Base-by-base conservation (phyloP, 2,329 filamentous ascomycete genomes). In the Diatrype stigma region DNA sequence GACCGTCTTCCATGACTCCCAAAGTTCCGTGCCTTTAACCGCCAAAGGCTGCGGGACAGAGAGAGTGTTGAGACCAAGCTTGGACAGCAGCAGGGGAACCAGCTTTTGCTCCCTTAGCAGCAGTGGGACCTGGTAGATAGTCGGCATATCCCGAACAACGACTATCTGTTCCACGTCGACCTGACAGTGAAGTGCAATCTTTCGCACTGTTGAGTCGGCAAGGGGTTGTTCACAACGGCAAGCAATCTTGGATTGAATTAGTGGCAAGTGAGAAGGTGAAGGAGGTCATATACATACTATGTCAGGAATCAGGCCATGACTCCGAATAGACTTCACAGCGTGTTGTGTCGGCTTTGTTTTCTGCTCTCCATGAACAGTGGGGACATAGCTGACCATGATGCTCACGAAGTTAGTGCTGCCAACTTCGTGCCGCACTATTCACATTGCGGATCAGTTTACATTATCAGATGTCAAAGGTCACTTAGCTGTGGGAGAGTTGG, bases 301-400 rank as follows among this genome's bases (percentile, higher is more conserved):
- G 61, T 89, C 85, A 2, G 86, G 86, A 52, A 78, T 81, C 49
- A 90, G 72, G 65, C 91, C 91, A 56, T 89, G 87, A 65, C 88
- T 92, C 56, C 93, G 86, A 55, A 92, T 85, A 62, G 88, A 84
- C 65, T 86, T 86, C 63, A 97, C 90, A 23, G 93, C 90, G 63
- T 90, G 84, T 70, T 99, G 94, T 0, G 94, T 99, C 0, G 94
- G 94, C 75, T 97, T 97, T 10, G 92, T 97, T 82, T 97, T 97
- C 70, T 96, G 85, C 76, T 97, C 80, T 40, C 80, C 79, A 51
- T 79, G 48, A 11, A 67, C 69, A 32, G 93, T 80, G 1, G 92
- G 94, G 32, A 97, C 86, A 61, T 92, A 89, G 4, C 88, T 91
- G 55, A 96, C 93, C 70, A 91, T 86, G 59, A 96, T 95, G 67